Evolutionary conservation across 2,329 filamentous ascomycete species (phyloP), one percentile per base, ranked within the genome.

Genomic region (Bipolaris cookei): DNA sequence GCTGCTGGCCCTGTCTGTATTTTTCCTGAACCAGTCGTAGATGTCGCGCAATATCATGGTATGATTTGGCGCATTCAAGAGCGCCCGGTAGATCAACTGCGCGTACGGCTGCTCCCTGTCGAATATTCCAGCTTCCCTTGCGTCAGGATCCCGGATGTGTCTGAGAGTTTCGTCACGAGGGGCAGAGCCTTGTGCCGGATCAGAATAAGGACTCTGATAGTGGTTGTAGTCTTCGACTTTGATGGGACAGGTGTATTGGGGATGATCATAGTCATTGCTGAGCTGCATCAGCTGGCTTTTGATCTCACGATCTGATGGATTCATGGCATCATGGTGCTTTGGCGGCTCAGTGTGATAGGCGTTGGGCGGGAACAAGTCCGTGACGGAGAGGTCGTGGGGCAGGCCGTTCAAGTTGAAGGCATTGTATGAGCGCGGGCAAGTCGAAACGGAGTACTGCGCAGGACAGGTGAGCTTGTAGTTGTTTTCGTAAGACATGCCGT

Each of bases 21-120:
- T 88, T 25, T 88, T 83, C 39, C 85, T 82, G 69, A 98, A 96
- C 92, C 94, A 98, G 55, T 89, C 83, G 76, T 98, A 98, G 55
- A 98, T 90, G 51, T 96, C 89, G 65, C 92, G 88, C 11, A 98
- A 82, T 1, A 89, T 86, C 86, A 97, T 90, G 20, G 86, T 87
- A 60, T 89, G 83, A 4, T 82, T 80, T 0, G 87, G 84, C 0
- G 83, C 84, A 64, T 86, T 86, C 79, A 88, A 85, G 18, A 98
- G 84, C 1, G 92, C 92, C 49, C 83, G 81, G 70, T 88, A 90
- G 59, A 98, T 91, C 14, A 97, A 83, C 67, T 90, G 84, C 0
- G 94, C 92, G 71, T 98, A 98, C 0, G 92, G 90, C 57, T 85
- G 84, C 20, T 86, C 84, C 52, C 75, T 77, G 51, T 77, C 75